Conservation (phyloP, 176 grass and related monocot genomes). For the Aegilops speltoides region DNA sequence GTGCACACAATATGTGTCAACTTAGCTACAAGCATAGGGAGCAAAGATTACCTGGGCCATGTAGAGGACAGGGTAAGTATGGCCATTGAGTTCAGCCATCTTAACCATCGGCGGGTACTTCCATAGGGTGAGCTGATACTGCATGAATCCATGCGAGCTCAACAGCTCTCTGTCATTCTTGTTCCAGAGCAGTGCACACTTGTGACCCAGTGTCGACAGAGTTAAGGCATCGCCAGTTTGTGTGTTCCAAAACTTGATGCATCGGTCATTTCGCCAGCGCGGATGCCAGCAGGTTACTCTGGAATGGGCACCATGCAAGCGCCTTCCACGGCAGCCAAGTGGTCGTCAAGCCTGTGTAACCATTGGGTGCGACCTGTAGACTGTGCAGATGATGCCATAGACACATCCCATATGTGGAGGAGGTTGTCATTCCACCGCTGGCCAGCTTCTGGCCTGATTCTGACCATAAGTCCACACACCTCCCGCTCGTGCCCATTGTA, state of each 20-base stretch:
- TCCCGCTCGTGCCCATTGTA: not conserved
- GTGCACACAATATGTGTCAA: not conserved
- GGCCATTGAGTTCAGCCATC: conserved; percentile 3
- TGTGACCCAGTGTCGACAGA: conserved; percentile 4
- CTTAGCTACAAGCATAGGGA: not conserved
- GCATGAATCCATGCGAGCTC: conserved; percentile 24
- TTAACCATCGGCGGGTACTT: not conserved
- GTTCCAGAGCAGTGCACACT: conserved; percentile 22
- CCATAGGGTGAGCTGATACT: conserved; percentile 15
- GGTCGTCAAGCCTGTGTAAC: no score
- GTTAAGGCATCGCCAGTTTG: conserved; percentile 27
- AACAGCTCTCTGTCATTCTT: conserved; percentile 18
- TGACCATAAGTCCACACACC: conserved; percentile 10
- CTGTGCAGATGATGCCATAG: not conserved
- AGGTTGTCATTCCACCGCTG: not conserved
- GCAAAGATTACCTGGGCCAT: conserved; percentile 28
- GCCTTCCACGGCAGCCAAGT: no score
- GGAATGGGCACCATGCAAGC: conserved; percentile 19
- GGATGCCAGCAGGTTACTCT: conserved; percentile 9
- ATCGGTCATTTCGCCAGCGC: conserved; percentile 10
- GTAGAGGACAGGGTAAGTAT: conserved; percentile 23
- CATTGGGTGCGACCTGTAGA: no score
- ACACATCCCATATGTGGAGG: not conserved
- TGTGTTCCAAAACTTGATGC: conserved; percentile 41
- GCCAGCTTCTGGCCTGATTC: not conserved